Percentiles rank a stretch among this genome's conserved stretches.
Evolutionary conservation across 1,284 basidiomycete genomes (phyloP).

Genomic region (Austroboletus novae-zelandiae): DNA sequence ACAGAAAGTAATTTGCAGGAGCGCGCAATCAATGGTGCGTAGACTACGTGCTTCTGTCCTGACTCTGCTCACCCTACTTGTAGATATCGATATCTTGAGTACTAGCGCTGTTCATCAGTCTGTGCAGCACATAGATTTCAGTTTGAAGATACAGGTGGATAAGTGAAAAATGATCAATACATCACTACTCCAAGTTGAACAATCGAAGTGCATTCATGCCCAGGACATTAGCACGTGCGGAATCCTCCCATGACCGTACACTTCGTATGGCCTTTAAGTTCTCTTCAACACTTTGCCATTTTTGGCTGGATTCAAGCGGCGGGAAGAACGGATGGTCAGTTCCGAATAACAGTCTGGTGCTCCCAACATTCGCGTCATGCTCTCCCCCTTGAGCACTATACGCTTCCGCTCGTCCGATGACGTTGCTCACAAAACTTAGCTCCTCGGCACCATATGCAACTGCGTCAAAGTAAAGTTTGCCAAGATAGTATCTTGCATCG

Average conservation of each 20-base stretch:
- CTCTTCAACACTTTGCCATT: slow-evolving; percentile 81
- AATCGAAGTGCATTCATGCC: slow-evolving; percentile 70
- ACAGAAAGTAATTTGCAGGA: slow-evolving; percentile 80
- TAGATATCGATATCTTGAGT: slow-evolving; percentile 92
- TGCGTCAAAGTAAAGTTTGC: slow-evolving; percentile 78
- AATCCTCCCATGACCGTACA: slow-evolving; percentile 52
- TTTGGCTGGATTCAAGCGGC: slow-evolving; percentile 63
- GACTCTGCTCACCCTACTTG: slow-evolving; percentile 5
- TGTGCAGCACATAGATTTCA: slow-evolving; percentile 90
- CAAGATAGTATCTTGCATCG: slow-evolving; percentile 82
- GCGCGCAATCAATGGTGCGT: slow-evolving; percentile 71
- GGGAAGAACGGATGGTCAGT: slow-evolving; percentile 93
- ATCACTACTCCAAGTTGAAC: slow-evolving; percentile 46
- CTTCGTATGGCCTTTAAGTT: slow-evolving; percentile 75
- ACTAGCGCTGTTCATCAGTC: slow-evolving; percentile 93
- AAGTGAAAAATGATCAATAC: slow-evolving; percentile 21
- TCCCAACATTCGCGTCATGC: slow-evolving; percentile 38
- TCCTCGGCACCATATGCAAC: slow-evolving; percentile 84
- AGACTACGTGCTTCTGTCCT: not conserved
- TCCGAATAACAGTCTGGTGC: slow-evolving; percentile 72
- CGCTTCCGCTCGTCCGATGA: slow-evolving; percentile 57
- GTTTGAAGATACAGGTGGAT: slow-evolving; percentile 86
- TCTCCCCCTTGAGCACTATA: slow-evolving; percentile 43
- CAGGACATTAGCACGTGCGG: slow-evolving; percentile 56
- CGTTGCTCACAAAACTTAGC: slow-evolving; percentile 70